Conservation (phyloP, 805 yeast genomes). For the Ascoidea tarda region DNA sequence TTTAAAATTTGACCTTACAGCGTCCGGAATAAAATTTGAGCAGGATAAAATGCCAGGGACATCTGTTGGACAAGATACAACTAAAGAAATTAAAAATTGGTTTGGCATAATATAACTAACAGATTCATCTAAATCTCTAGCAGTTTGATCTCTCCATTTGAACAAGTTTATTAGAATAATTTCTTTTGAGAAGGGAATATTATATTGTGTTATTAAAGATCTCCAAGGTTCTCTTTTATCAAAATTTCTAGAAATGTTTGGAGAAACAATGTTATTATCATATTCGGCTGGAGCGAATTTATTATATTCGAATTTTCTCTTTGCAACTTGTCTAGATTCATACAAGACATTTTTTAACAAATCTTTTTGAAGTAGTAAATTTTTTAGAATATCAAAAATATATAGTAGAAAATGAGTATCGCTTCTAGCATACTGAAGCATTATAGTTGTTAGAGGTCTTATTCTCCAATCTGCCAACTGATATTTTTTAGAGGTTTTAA, state of each 20-base stretch:
- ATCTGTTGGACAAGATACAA: constrained; percentile 42
- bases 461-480: constrained; percentile 96
- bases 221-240: constrained; percentile 56
- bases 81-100: constrained; percentile 52
- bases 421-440: constrained; percentile 81
- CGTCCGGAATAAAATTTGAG: constrained; percentile 32
- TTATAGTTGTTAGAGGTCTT: constrained; percentile 64
- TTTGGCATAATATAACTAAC: constrained; percentile 75
- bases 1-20: constrained; percentile 42
- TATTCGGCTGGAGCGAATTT: constrained; percentile 35
- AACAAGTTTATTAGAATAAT: constrained; percentile 46
- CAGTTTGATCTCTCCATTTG: constrained; percentile 73
- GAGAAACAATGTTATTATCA: constrained; percentile 27
- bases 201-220: constrained; percentile 46
- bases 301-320: constrained; percentile 68
- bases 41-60: constrained; percentile 37
- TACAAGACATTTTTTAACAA: constrained; percentile 48
- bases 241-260: constrained; percentile 16
- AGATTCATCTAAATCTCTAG: constrained; percentile 73
- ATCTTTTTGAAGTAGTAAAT: constrained; percentile 36
- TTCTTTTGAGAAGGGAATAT: constrained; percentile 38
- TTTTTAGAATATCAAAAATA: constrained; percentile 63
- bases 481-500: constrained; percentile 84
- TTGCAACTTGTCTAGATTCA: constrained; percentile 69
- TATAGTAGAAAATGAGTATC: constrained; percentile 87